Conservation (phyloP, 441 rosid genomes). For the Jatropha multifida region DNA sequence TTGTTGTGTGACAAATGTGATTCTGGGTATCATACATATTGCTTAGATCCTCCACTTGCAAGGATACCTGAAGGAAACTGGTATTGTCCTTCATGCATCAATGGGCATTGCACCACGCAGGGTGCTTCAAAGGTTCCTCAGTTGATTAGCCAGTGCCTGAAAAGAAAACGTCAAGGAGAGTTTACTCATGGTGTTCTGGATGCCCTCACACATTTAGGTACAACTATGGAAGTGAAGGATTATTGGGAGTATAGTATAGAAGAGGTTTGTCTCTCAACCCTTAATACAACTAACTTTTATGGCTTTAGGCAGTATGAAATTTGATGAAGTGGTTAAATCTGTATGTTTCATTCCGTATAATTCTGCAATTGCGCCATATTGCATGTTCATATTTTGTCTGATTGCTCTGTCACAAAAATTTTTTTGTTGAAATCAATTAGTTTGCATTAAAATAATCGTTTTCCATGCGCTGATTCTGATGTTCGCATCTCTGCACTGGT, state of each 20-base stretch:
- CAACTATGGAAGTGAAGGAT: slow-evolving; percentile 48
- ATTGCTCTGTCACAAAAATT: not conserved
- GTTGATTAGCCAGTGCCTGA: slow-evolving; percentile 23
- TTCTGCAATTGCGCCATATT: not conserved
- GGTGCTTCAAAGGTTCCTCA: slow-evolving; percentile 32
- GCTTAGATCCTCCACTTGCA: slow-evolving; percentile 58
- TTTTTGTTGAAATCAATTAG: slow-evolving; percentile 1
- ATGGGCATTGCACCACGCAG: slow-evolving; percentile 25
- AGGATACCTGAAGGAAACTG: slow-evolving; percentile 66
- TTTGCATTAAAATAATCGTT: not conserved
- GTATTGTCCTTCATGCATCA: slow-evolving; percentile 60
- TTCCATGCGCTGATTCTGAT: not conserved
- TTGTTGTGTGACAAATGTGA: slow-evolving; percentile 60
- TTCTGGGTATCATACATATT: slow-evolving; percentile 60
- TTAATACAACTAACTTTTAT: slow-evolving; percentile 2
- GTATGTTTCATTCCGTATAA: not conserved
- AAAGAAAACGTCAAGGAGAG: slow-evolving; percentile 41
- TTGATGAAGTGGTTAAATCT: not conserved
- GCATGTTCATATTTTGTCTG: not conserved
- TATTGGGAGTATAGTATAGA: slow-evolving; percentile 54
- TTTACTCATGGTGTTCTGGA: slow-evolving; percentile 36
- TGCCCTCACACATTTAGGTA: slow-evolving; percentile 36
- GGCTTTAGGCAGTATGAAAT: not conserved
- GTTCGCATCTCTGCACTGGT: not conserved
- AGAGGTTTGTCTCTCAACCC: slow-evolving; percentile 42